phyloP scores from a whole-genome alignment of 2,329 filamentous ascomycete species.

The Macrophomina pseudophaseolina region DNA sequence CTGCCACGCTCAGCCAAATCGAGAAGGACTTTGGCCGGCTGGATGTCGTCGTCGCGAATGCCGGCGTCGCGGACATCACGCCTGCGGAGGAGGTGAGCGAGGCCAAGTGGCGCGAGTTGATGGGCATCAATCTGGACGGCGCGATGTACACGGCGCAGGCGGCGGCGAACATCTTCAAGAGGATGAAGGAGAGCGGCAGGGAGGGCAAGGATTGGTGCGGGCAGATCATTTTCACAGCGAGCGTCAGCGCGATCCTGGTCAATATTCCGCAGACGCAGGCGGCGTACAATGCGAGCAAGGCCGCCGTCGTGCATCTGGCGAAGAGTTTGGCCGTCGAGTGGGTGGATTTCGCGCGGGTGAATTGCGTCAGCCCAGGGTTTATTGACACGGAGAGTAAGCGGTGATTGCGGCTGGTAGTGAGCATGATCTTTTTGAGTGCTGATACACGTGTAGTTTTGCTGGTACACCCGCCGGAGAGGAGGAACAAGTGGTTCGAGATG shows the following conservation, averaged over 20 bases:
- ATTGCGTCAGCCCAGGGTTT: slow-evolving; percentile 23
- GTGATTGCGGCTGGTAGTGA: background rate
- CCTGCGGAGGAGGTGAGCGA: slow-evolving; percentile 20
- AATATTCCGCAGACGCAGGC: slow-evolving; percentile 49
- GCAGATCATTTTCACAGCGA: slow-evolving; percentile 48
- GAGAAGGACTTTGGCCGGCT: slow-evolving; percentile 26
- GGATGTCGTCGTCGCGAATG: slow-evolving; percentile 28
- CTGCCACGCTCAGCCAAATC: slow-evolving; percentile 9
- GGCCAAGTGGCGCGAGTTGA: slow-evolving; percentile 7
- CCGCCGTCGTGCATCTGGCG: slow-evolving; percentile 33
- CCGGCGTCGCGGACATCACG: slow-evolving; percentile 22
- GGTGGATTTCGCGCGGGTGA: slow-evolving; percentile 32
- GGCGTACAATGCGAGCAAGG: slow-evolving; percentile 34
- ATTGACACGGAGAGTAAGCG: slow-evolving; percentile 26
- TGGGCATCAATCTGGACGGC: slow-evolving; percentile 35
- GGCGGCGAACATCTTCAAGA: slow-evolving; percentile 45
- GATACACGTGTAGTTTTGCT: slow-evolving; percentile 1
- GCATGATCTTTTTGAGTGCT: background rate
- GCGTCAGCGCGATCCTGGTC: slow-evolving; percentile 45
- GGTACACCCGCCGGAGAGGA: slow-evolving; percentile 18
- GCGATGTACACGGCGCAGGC: slow-evolving; percentile 48
- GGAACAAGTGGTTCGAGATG: slow-evolving; percentile 25
- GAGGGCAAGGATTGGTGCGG: background rate
- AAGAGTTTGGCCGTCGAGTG: slow-evolving; percentile 33
- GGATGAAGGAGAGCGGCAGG: slow-evolving; percentile 37